Evolutionary conservation across 192 early-diverging fungal species (phyloP).

Genomic region (Dimargaris xerosporica): DNA sequence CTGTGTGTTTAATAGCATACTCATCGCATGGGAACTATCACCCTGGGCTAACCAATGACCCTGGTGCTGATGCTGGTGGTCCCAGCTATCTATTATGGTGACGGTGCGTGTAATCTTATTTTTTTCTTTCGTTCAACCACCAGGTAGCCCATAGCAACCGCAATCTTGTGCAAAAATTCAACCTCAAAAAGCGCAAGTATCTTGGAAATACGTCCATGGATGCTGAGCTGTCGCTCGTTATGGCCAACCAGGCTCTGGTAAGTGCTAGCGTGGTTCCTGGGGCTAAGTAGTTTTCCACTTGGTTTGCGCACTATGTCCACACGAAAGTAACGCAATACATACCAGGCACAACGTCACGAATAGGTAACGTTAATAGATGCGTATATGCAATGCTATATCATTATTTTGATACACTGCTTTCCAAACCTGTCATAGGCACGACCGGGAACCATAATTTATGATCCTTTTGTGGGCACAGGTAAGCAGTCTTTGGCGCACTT

Average conservation of each 20-base stretch:
- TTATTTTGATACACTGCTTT: too few relatives aligned
- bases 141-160: conserved; percentile 55
- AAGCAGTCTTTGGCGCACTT: too few relatives aligned
- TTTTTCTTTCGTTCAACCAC: neutral
- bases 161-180: conserved; percentile 61
- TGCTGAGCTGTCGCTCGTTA: conserved; percentile 88
- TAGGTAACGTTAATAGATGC: too few relatives aligned
- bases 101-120: neutral
- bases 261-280: too few relatives aligned
- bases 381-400: too few relatives aligned
- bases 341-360: too few relatives aligned
- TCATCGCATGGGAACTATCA: neutral
- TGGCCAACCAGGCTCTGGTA: conserved; percentile 80
- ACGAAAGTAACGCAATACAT: too few relatives aligned
- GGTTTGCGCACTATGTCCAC: too few relatives aligned
- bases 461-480: conserved; percentile 96
- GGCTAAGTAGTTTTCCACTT: too few relatives aligned
- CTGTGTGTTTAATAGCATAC: neutral
- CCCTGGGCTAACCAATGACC: conserved; percentile 1
- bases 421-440: conserved; percentile 20
- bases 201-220: conserved; percentile 97
- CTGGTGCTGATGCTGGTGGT: neutral
- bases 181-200: conserved; percentile 90
- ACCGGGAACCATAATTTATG: conserved; percentile 62
- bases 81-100: neutral